Percentiles rank a stretch among this genome's conserved stretches.
Conservation (phyloP, 495 filamentous ascomycete species). For the Hypoxylon trugodes region DNA sequence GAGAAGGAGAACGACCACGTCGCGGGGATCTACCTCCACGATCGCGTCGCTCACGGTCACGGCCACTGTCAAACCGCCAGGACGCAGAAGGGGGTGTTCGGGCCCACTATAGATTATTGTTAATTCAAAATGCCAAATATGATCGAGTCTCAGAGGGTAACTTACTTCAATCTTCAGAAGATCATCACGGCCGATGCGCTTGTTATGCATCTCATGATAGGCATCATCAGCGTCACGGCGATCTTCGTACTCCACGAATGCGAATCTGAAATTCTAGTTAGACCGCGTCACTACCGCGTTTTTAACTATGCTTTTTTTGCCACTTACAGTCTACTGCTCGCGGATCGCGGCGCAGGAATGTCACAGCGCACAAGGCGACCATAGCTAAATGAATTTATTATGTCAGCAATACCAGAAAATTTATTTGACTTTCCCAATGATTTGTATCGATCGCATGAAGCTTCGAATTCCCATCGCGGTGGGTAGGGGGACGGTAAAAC, state of each 20-base stretch:
- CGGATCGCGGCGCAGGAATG: slow-evolving; percentile 93
- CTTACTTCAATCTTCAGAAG: slow-evolving; percentile 96
- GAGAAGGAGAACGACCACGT: slow-evolving; percentile 75
- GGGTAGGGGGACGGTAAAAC: slow-evolving; percentile 50
- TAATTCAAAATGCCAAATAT: slow-evolving; percentile 20
- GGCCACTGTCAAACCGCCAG: slow-evolving; percentile 94
- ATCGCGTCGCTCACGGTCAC: slow-evolving; percentile 73
- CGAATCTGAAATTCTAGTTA: slow-evolving; percentile 72
- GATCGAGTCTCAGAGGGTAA: not conserved
- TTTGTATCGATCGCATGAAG: slow-evolving; percentile 41
- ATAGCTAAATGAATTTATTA: slow-evolving; percentile 72
- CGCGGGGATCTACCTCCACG: slow-evolving; percentile 81
- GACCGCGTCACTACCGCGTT: not conserved
- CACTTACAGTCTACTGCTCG: slow-evolving; percentile 92
- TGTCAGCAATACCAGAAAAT: slow-evolving; percentile 52
- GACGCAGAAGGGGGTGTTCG: slow-evolving; percentile 97
- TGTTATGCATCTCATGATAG: slow-evolving; percentile 99
- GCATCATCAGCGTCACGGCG: slow-evolving; percentile 99
- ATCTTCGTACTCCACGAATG: slow-evolving; percentile 99
- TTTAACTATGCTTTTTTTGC: not conserved
- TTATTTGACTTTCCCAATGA: slow-evolving; percentile 42
- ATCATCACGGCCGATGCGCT: slow-evolving; percentile 96
- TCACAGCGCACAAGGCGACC: slow-evolving; percentile 98
- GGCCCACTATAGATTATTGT: slow-evolving; percentile 79
- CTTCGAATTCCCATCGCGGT: slow-evolving; percentile 44